phyloP scores from a whole-genome alignment of 257 asterid genomes.

The Forsythia viridissima region DNA sequence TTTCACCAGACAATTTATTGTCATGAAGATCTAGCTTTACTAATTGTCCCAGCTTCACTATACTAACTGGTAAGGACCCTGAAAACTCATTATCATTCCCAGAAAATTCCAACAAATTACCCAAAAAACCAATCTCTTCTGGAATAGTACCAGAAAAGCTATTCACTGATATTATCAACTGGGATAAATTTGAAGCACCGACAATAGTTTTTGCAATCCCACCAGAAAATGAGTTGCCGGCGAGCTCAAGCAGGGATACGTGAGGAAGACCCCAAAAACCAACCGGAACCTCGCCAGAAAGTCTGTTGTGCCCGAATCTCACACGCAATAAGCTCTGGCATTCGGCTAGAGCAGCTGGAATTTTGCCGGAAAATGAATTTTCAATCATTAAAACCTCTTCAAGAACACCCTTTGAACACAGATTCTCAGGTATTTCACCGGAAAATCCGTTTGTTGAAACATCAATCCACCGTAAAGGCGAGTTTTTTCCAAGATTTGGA shows the following conservation, averaged over 20 bases:
- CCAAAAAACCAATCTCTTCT: slow-evolving; percentile 76
- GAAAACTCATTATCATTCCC: slow-evolving; percentile 59
- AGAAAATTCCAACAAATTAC: slow-evolving; percentile 65
- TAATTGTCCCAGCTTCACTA: slow-evolving; percentile 75
- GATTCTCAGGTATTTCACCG: slow-evolving; percentile 61
- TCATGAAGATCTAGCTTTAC: slow-evolving; percentile 86
- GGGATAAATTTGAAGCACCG: slow-evolving; percentile 79
- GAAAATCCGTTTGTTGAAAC: slow-evolving; percentile 71
- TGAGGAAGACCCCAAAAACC: slow-evolving; percentile 94
- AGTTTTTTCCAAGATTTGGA: slow-evolving; percentile 65
- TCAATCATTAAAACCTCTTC: slow-evolving; percentile 67
- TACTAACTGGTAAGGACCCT: slow-evolving; percentile 71
- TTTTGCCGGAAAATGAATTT: slow-evolving; percentile 71
- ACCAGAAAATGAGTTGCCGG: slow-evolving; percentile 72
- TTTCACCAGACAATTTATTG: slow-evolving; percentile 64
- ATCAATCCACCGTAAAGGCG: slow-evolving; percentile 83
- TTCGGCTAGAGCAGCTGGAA: slow-evolving; percentile 67
- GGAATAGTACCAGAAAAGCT: slow-evolving; percentile 79
- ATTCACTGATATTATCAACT: slow-evolving; percentile 69
- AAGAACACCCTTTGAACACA: slow-evolving; percentile 63
- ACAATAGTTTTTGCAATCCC: slow-evolving; percentile 69
- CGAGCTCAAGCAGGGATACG: slow-evolving; percentile 77
- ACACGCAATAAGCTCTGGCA: slow-evolving; percentile 78
- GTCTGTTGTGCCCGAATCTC: slow-evolving; percentile 68
- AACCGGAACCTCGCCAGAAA: slow-evolving; percentile 75